Percentiles rank a stretch among this genome's conserved stretches.
Conservation (phyloP, 1,284 basidiomycete genomes). For the Ceratobasidium sp. region DNA sequence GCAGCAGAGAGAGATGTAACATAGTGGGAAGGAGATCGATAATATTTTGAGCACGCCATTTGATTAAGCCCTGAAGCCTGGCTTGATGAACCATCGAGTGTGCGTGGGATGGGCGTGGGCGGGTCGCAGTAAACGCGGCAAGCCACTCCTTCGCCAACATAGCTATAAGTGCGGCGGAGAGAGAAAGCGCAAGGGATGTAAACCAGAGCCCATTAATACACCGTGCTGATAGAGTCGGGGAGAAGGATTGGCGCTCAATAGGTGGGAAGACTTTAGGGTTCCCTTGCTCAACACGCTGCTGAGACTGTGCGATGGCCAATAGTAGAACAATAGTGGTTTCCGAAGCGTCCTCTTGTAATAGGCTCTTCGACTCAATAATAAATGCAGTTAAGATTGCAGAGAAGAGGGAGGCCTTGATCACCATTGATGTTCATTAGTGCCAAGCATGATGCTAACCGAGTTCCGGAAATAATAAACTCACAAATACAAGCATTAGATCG, state of each 20-base stretch:
- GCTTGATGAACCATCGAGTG: neutral
- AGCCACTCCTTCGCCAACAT: slow-evolving; percentile 32
- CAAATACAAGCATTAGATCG: slow-evolving; percentile 20
- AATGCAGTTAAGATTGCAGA: slow-evolving; percentile 28
- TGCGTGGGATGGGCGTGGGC: neutral
- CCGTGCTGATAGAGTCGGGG: neutral
- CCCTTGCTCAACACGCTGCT: neutral
- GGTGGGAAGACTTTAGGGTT: neutral
- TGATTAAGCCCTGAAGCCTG: neutral
- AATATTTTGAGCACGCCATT: neutral
- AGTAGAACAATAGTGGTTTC: neutral
- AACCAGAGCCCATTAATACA: slow-evolving; percentile 31
- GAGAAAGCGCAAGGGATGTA: neutral
- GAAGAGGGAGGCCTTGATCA: slow-evolving; percentile 23
- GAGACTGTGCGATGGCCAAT: neutral
- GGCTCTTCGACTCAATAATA: slow-evolving; percentile 9
- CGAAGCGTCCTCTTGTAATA: neutral
- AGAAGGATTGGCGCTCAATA: neutral
- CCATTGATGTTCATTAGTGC: neutral
- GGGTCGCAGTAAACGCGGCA: too few relatives aligned
- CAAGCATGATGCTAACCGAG: neutral
- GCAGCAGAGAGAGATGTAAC: slow-evolving; percentile 22
- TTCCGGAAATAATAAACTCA: neutral
- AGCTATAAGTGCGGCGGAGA: neutral
- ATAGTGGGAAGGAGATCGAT: slow-evolving; percentile 15